Evolutionary conservation across 768 basidiomycete species (phyloP).

Genomic region (Naganishia friedmannii): DNA sequence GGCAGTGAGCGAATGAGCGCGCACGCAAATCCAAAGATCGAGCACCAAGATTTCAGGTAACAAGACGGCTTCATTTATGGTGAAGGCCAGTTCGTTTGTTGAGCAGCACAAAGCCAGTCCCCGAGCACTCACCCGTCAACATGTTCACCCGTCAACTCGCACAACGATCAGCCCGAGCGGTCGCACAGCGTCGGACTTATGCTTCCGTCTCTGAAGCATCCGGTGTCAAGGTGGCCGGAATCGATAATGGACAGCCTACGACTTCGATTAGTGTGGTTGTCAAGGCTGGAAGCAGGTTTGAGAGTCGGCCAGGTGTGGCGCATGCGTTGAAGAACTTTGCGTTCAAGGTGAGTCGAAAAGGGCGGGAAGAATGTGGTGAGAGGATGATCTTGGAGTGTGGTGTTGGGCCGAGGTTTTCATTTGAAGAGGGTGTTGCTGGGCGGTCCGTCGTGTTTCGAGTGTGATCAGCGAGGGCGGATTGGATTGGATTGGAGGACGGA

Average conservation of each 20-base stretch:
- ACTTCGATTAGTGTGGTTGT: conserved; percentile 82
- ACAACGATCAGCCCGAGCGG: conserved; percentile 27
- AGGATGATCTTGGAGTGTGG: too few species aligned
- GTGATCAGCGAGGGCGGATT: too few species aligned
- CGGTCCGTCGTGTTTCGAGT: too few species aligned
- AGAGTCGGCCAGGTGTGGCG: conserved; percentile 83
- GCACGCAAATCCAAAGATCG: conserved; percentile 22
- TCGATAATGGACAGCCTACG: conserved; percentile 79
- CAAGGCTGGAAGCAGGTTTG: conserved; percentile 86
- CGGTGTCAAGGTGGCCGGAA: conserved; percentile 79
- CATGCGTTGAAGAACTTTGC: conserved; percentile 97
- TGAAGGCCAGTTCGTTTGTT: too few species aligned
- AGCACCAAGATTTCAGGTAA: neutral
- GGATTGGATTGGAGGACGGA: too few species aligned
- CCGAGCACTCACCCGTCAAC: neutral
- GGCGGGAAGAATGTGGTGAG: neutral
- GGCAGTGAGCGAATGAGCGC: conserved; percentile 14
- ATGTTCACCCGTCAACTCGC: conserved; percentile 24
- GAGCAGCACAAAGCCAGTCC: neutral
- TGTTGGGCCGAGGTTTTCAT: neutral
- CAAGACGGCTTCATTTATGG: neutral
- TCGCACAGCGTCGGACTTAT: conserved; percentile 55
- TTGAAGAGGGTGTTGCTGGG: too few species aligned
- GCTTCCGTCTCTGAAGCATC: conserved; percentile 62
- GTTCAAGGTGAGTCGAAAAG: conserved; percentile 73